These are phyloP conservation scores for Fusarium brachygibbosum DNA, from an alignment of 2,329 filamentous ascomycete species.

Conservation along the genomic window DNA sequence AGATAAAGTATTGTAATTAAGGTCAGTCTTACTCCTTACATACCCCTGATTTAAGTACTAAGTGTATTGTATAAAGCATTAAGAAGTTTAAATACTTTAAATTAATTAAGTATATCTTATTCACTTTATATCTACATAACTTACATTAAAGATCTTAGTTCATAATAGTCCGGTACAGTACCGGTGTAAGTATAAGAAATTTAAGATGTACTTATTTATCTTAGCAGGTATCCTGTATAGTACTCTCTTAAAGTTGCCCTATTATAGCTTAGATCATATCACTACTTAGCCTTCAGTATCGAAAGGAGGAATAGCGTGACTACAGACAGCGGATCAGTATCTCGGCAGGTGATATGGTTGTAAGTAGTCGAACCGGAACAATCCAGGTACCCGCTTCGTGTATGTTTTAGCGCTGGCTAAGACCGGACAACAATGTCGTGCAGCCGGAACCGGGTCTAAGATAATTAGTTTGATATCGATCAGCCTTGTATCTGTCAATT, in stretches of 20 bases:
- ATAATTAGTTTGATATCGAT: slow-evolving; percentile 25
- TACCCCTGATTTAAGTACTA: not conserved
- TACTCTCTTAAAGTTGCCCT: not conserved
- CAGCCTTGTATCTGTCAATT: slow-evolving; percentile 24
- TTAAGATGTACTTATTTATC: not conserved
- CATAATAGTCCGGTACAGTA: not conserved
- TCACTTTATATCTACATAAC: not conserved
- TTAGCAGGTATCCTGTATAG: not conserved
- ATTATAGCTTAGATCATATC: not conserved
- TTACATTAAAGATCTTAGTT: too few species aligned
- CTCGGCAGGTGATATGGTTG: not conserved
- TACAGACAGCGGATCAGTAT: slow-evolving; percentile 9
- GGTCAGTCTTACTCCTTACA: too few species aligned
- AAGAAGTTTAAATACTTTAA: not conserved
- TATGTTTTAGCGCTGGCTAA: slow-evolving; percentile 23
- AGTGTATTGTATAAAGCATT: not conserved
- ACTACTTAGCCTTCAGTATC: not conserved
- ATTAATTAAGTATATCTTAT: not conserved
- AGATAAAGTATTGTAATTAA: not conserved
- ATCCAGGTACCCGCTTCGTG: slow-evolving; percentile 28
- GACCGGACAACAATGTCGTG: slow-evolving; percentile 38
- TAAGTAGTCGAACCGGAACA: slow-evolving; percentile 2
- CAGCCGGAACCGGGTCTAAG: slow-evolving; percentile 31
- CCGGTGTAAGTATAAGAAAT: not conserved
- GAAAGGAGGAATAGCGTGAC: not conserved